Conservation (phyloP, 345 rosid species). For the Acer yangbiense region DNA sequence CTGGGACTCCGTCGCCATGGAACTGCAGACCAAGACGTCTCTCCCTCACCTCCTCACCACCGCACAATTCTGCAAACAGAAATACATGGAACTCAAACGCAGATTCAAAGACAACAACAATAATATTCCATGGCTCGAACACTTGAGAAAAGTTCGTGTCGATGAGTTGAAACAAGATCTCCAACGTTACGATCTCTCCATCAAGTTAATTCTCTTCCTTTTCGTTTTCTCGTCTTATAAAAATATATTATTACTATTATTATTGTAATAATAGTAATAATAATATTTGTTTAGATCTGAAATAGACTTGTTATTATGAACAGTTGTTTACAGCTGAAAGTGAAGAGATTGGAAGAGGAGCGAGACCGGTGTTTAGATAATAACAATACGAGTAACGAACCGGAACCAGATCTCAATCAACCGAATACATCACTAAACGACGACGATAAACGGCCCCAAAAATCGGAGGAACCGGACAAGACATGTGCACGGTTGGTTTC, state of each 20-base stretch:
- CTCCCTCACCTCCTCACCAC: slow-evolving; percentile 46
- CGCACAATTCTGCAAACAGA: slow-evolving; percentile 50
- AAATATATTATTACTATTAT: not conserved
- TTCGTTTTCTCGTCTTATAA: not conserved
- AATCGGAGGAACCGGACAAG: slow-evolving; percentile 14
- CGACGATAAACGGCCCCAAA: slow-evolving; percentile 17
- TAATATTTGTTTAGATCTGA: slow-evolving; percentile 15
- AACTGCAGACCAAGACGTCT: slow-evolving; percentile 60
- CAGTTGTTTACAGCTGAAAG: slow-evolving; percentile 70
- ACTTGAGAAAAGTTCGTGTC: slow-evolving; percentile 67
- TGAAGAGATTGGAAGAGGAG: slow-evolving; percentile 69
- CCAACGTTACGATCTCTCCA: slow-evolving; percentile 67
- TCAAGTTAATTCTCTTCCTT: slow-evolving; percentile 28
- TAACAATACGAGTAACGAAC: slow-evolving; percentile 13
- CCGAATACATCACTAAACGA: slow-evolving; percentile 31
- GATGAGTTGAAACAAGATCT: slow-evolving; percentile 76
- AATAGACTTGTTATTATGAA: not conserved
- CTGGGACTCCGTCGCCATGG: slow-evolving; percentile 80
- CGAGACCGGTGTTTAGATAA: slow-evolving; percentile 38
- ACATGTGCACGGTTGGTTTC: slow-evolving; percentile 19
- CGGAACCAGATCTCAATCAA: slow-evolving; percentile 55
- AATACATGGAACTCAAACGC: slow-evolving; percentile 64
- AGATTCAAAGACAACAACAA: slow-evolving; percentile 37
- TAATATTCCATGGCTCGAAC: slow-evolving; percentile 64
- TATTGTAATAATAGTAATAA: not conserved